Evolutionary conservation across 805 yeast species (phyloP).

Genomic region (Starmerella sirachaensis): DNA sequence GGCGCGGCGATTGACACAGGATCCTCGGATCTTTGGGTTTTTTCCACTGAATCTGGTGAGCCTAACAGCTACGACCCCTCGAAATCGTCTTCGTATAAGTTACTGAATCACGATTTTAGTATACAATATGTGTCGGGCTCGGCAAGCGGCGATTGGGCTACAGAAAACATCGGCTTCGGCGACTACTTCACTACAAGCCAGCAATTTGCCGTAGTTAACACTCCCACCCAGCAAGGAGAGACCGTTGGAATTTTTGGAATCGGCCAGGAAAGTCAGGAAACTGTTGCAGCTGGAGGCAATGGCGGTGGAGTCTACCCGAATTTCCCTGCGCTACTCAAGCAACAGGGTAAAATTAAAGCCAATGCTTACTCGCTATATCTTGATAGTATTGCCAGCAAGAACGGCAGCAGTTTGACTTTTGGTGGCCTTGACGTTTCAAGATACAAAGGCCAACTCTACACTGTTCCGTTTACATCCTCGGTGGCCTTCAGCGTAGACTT

Average conservation of each 20-base stretch:
- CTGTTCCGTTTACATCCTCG: slow-evolving; percentile 11
- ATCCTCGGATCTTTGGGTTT: slow-evolving; percentile 52
- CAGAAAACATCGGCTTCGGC: slow-evolving; percentile 44
- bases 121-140: slow-evolving; percentile 29
- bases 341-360: slow-evolving; percentile 33
- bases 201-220: slow-evolving; percentile 13
- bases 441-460: slow-evolving; percentile 37
- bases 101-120: slow-evolving; percentile 19
- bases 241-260: slow-evolving; percentile 15
- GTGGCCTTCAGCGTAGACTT: slow-evolving; percentile 13
- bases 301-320: slow-evolving; percentile 23
- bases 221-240: slow-evolving; percentile 6
- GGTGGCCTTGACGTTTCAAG: slow-evolving; percentile 61
- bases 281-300: slow-evolving; percentile 1
- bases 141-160: slow-evolving; percentile 45
- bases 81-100: slow-evolving; percentile 21
- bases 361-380: slow-evolving; percentile 38
- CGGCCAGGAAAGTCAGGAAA: slow-evolving; percentile 11
- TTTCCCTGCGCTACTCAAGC: slow-evolving; percentile 28
- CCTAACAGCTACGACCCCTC: slow-evolving; percentile 10
- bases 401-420: slow-evolving; percentile 28
- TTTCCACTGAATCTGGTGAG: slow-evolving; percentile 7
- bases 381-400: slow-evolving; percentile 24
- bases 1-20: slow-evolving; percentile 56
- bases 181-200: slow-evolving; percentile 33